A percentile compares a stretch with the other conserved stretches of the same genome.
phyloP scores from a whole-genome alignment of 192 early-diverging fungal genomes.

The Anaeromyces robustus region DNA sequence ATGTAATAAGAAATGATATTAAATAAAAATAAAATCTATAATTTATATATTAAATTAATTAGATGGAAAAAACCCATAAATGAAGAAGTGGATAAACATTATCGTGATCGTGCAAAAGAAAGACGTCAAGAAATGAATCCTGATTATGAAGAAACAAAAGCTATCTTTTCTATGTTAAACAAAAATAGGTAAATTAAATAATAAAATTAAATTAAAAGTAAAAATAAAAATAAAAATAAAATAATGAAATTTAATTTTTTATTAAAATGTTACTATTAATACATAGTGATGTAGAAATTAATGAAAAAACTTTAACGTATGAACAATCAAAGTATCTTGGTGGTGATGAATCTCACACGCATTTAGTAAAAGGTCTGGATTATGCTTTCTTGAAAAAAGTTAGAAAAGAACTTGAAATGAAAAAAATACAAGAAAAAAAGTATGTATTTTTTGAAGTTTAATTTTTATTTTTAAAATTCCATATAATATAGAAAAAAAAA shows the following conservation, averaged over 20 bases:
- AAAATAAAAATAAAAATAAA: neutral
- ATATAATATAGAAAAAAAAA: no score
- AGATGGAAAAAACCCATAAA: slow-evolving; percentile 6
- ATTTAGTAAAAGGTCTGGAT: slow-evolving; percentile 86
- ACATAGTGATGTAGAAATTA: neutral
- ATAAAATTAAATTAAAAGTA: slow-evolving; percentile 1
- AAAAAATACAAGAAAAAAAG: slow-evolving; percentile 4
- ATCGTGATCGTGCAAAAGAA: slow-evolving; percentile 87
- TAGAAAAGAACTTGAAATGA: slow-evolving; percentile 15
- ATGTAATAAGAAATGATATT: no score
- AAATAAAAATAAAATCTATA: slow-evolving; percentile 6
- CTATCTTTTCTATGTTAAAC: neutral
- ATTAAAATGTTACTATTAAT: neutral
- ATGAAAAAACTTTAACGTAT: neutral
- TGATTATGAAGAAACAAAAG: slow-evolving; percentile 43
- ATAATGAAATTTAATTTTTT: neutral
- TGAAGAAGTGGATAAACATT: slow-evolving; percentile 15
- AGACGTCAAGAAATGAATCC: slow-evolving; percentile 53
- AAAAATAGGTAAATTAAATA: neutral
- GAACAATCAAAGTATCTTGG: slow-evolving; percentile 81
- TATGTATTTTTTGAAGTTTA: no score
- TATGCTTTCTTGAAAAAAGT: slow-evolving; percentile 64
- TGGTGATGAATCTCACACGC: slow-evolving; percentile 71
- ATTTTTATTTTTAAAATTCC: no score
- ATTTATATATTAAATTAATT: neutral